A percentile compares a stretch with the other conserved stretches of the same genome.
Evolutionary conservation across 495 filamentous ascomycete genomes (phyloP).

Genomic region (Coniosporium apollinis): DNA sequence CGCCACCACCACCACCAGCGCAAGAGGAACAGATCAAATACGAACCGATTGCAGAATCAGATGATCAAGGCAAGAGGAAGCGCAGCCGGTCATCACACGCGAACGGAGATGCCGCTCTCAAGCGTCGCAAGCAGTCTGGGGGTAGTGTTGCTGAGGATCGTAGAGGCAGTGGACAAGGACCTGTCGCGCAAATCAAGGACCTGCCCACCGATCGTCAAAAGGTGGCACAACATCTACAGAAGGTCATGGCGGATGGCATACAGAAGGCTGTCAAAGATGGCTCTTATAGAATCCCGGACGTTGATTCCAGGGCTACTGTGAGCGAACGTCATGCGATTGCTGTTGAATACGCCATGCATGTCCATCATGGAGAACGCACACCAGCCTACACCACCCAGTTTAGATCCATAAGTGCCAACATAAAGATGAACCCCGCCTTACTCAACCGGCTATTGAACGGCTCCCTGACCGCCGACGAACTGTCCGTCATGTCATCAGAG

Average conservation of each 20-base stretch:
- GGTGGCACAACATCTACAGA: constrained; percentile 33
- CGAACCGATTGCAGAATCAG: no score
- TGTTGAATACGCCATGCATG: constrained; percentile 56
- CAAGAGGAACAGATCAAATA: no score
- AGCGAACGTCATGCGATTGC: constrained; percentile 43
- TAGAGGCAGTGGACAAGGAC: no score
- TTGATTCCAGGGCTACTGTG: constrained; percentile 33
- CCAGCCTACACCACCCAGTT: constrained; percentile 44
- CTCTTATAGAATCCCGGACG: constrained; percentile 34
- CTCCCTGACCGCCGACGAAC: constrained; percentile 47
- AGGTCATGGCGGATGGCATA: constrained; percentile 36
- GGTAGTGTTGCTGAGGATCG: no score
- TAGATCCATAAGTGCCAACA: constrained; percentile 55
- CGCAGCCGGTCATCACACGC: no score
- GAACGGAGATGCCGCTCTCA: no score
- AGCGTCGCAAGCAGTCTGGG: no score
- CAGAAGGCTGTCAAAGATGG: constrained; percentile 33
- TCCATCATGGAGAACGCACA: constrained; percentile 35
- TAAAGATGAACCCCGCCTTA: constrained; percentile 71
- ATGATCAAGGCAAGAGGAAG: no score
- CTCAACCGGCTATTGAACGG: constrained; percentile 56
- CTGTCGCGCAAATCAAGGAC: constrained; percentile 8
- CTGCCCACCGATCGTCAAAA: constrained; percentile 30
- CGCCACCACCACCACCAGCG: no score
- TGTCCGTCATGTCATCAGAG: constrained; percentile 70